Base-by-base conservation (phyloP, 2,329 filamentous ascomycete genomes). In the Lasiodiplodia sp. region DNA sequence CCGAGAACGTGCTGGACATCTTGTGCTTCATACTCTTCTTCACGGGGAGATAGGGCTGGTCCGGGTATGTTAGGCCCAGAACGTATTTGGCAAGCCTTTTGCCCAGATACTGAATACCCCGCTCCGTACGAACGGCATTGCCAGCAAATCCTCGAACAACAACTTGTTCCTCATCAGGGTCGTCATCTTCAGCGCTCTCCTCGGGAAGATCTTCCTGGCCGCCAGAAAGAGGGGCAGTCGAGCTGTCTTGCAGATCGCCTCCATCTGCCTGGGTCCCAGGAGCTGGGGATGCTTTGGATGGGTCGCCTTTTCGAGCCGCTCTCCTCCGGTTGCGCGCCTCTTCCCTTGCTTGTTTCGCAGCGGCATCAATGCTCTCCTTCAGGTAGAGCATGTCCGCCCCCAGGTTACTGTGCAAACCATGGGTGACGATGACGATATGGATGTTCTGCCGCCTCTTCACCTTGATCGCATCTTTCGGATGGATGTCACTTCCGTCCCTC, bases 341-440 rank as follows among this genome's bases (percentile, higher is more conserved):
- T 62, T 88, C 82, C 73, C 90, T 90, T 34, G 92, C 91, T 76
- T 95, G 89, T 73, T 85, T 90, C 4, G 91, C 91, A 2, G 92
- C 90, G 34, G 90, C 89, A 81, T 99, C 96, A 71, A 99, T 98
- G 79, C 93, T 97, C 80, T 99, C 96, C 77, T 99, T 99, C 78
- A 99, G 82, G 77, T 92, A 99, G 23, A 99, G 84, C 96, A 99
- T 97, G 78, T 99, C 96, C 25, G 94, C 92, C 5, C 96, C 93
- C 14, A 97, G 85, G 78, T 99, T 99, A 80, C 95, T 97, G 79
- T 99, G 96, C 71, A 99, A 80, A 0, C 96, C 96, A 81, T 99
- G 96, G 0, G 96, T 98, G 62, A 99, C 82, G 40, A 99, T 86
- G 28, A 99, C 96, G 52, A 99, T 83, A 77, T 99, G 96, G 2